Evolutionary conservation across 495 filamentous ascomycete species (phyloP).

Genomic region (Xanthoparmelia taractica): DNA sequence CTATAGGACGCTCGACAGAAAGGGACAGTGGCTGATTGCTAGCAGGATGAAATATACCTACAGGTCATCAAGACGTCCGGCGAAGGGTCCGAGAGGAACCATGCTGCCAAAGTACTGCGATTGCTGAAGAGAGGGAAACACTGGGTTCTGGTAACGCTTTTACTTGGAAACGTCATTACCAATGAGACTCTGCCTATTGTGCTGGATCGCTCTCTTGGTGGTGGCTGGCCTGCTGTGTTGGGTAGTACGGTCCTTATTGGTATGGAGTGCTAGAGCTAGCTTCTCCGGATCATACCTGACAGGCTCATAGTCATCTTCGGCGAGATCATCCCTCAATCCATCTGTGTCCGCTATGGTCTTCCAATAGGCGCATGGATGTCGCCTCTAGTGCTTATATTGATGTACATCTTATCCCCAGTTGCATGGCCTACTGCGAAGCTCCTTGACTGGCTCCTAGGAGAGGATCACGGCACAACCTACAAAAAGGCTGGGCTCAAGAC

Average conservation of each 20-base stretch:
- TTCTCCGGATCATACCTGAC: constrained; percentile 6
- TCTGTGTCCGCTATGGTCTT: constrained; percentile 93
- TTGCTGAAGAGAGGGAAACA: constrained; percentile 86
- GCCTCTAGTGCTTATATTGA: constrained; percentile 75
- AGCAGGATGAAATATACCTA: constrained; percentile 85
- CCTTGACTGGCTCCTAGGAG: constrained; percentile 77
- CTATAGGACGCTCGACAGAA: not conserved
- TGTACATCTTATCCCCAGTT: constrained; percentile 82
- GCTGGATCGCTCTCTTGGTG: constrained; percentile 85
- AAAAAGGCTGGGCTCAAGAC: constrained; percentile 91
- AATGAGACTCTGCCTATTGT: constrained; percentile 97
- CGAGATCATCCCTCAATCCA: constrained; percentile 88
- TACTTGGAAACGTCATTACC: constrained; percentile 94
- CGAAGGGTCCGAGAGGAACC: constrained; percentile 68
- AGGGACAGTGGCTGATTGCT: not conserved
- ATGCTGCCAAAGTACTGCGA: constrained; percentile 72
- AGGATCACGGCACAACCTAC: constrained; percentile 91
- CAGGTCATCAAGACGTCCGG: constrained; percentile 87
- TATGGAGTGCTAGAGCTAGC: constrained; percentile 36
- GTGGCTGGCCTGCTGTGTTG: constrained; percentile 88
- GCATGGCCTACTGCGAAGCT: constrained; percentile 88
- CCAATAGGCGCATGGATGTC: constrained; percentile 95
- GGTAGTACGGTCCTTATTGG: constrained; percentile 89
- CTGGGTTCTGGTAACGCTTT: constrained; percentile 95
- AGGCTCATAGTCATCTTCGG: constrained; percentile 80